Evolutionary conservation across 177 flowering plant species (phyloP), one percentile per base, ranked within the genome.

Genomic region (Vitis hybrid): DNA sequence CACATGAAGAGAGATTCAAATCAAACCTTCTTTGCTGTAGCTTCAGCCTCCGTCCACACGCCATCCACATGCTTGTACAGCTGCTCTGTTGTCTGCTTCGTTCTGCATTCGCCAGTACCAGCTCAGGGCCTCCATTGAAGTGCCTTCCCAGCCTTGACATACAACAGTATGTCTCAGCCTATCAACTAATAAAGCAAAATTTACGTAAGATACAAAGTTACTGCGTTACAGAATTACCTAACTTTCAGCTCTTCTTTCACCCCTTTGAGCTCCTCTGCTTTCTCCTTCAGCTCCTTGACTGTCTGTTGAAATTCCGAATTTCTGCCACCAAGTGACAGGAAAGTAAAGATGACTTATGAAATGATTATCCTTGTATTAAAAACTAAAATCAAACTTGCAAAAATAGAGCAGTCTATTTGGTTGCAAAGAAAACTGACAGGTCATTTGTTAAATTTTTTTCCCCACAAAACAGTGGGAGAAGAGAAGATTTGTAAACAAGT

Each of bases 31-130:
- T 84, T 93, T 5, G 93, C 94, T 10, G 88, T 82, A 69, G 82
- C 87, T 82, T 89, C 98, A 65, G 96, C 90, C 65, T 91, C 97
- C 2, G 88, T 83, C 98, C 96, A 93, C 48, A 81, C 94, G 45
- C 90, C 98, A 80, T 93, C 99, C 78, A 88, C 94, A 15, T 70
- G 88, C 85, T 89, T 91, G 88, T 90, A 89, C 66, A 95, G 88
- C 90, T 89, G 86, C 91, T 93, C 96, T 49, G 93, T 83, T 66
- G 89, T 91, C 90, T 93, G 88, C 90, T 95, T 93, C 58, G 96
- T 89, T 89, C 98, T 95, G 98, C 97, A 94, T 88, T 86, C 77
- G 84, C 79, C 82, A 94, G 85, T 80, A 89, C 82, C 86, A 83
- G 83, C 91, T 88, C 88, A 88, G 86, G 81, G 78, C 81, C 81